Evolutionary conservation across 1,284 basidiomycete genomes (phyloP), one percentile per base, ranked within the genome.

Genomic region (Trametes polyzona): DNA sequence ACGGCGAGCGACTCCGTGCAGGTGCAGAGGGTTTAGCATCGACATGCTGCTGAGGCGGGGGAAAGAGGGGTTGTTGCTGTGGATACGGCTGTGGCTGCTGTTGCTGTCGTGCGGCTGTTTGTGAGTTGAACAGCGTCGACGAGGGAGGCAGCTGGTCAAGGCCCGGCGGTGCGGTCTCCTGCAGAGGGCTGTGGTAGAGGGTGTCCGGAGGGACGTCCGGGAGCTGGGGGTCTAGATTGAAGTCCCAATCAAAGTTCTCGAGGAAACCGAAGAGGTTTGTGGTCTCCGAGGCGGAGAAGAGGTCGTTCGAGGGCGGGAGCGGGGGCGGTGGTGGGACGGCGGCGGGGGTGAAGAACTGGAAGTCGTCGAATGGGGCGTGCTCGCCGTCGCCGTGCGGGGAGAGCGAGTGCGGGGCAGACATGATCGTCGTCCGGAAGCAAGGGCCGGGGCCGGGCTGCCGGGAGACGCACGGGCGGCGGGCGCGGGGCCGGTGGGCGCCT

Each of bases 231-330:
- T 82, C 76, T 24, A 58, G 29, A 35, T 58, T 63, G 58, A 83
- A 74, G 57, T 88, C 86, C 83, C 83, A 90, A 63, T 78, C 80
- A 62, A 90, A 87, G 73, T 85, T 85, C 72, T 92, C 89, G 68
- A 92, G 82, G 67, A 92, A 92, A 54, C 86, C 85, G 62, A 90
- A 80, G 57, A 92, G 74, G 70, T 90, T 83, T 0, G 82, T 85
- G 3, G 87, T 86, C 71, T 92, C 89, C 57, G 83, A 79, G 0
- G 81, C 76, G 6, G 88, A 87, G 71, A 92, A 90, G 63, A 91
- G 83, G 67, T 88, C 88, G 33, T 87, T 83, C 12, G 88, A 88
- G 0, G 88, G 76, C 0, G 87, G 87, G 0, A 89, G 69, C 0
- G 84, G 80, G 0, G 81, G 79, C 0, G 84, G 81, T 6, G 80